phyloP scores from a whole-genome alignment of 2,329 filamentous ascomycete genomes.

The Sarocladium kiliense region DNA sequence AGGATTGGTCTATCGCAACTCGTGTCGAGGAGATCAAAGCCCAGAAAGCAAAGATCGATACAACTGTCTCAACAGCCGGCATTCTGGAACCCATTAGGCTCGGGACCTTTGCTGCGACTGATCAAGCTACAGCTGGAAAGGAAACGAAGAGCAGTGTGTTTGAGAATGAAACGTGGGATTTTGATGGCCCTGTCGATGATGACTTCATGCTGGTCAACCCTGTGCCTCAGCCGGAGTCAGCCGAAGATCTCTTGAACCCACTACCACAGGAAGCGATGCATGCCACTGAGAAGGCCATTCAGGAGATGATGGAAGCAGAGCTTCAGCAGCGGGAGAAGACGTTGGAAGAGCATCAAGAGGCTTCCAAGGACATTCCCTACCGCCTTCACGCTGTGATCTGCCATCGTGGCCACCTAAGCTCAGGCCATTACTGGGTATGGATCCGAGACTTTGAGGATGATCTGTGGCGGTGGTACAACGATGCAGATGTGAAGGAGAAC shows the following conservation, averaged over 20 bases:
- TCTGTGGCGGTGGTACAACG: constrained; percentile 93
- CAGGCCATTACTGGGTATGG: constrained; percentile 96
- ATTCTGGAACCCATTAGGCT: constrained; percentile 3
- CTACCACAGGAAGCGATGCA: constrained; percentile 2
- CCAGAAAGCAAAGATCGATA: constrained; percentile 21
- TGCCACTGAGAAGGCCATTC: constrained; percentile 21
- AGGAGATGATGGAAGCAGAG: constrained; percentile 42
- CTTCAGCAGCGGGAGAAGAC: constrained; percentile 22
- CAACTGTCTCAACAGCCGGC: constrained; percentile 4
- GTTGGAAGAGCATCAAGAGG: constrained; percentile 30
- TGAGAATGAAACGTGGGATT: constrained; percentile 28
- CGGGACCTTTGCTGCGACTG: background rate
- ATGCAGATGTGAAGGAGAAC: constrained; percentile 69
- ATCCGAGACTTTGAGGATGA: constrained; percentile 81
- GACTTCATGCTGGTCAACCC: constrained; percentile 26
- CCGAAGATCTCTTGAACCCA: background rate
- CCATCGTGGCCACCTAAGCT: constrained; percentile 67
- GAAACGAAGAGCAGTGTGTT: constrained; percentile 8
- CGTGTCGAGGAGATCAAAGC: constrained; percentile 52
- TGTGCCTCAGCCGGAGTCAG: background rate
- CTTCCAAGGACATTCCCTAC: constrained; percentile 65
- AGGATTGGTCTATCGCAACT: constrained; percentile 70
- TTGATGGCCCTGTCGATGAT: constrained; percentile 32
- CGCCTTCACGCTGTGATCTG: constrained; percentile 89
- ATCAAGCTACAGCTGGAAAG: background rate